Conservation (phyloP, 257 asterid genomes). For the Solanum dulcamara region DNA sequence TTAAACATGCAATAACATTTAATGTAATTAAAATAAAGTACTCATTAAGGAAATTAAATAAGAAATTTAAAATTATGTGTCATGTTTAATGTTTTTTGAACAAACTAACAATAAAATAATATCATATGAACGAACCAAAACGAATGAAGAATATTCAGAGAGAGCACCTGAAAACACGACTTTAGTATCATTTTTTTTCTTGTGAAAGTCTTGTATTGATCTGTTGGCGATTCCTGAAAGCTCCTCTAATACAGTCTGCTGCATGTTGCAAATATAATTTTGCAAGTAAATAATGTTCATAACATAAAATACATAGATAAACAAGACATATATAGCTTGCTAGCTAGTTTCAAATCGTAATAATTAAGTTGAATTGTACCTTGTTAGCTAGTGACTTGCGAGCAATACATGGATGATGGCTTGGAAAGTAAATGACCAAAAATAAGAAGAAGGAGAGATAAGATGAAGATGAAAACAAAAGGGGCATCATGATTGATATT, state of each 20-base stretch:
- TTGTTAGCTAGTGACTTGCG: not conserved
- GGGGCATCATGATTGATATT: not conserved
- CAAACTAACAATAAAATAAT: too few species aligned
- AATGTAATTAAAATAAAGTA: too few species aligned
- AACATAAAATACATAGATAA: not conserved
- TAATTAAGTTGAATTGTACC: not conserved
- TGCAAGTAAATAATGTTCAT: not conserved
- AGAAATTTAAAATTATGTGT: too few species aligned
- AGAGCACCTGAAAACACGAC: not conserved
- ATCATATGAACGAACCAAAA: not conserved
- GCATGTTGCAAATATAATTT: not conserved
- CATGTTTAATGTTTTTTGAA: too few species aligned
- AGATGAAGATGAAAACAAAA: not conserved
- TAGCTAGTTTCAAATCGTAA: not conserved
- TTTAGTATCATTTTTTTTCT: not conserved
- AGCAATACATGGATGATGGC: not conserved
- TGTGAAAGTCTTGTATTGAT: not conserved
- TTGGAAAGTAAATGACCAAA: not conserved
- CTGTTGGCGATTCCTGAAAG: not conserved
- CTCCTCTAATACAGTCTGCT: not conserved
- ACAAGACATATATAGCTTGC: not conserved
- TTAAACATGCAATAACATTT: too few species aligned
- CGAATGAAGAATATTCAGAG: not conserved
- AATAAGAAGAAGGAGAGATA: not conserved
- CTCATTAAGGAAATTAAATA: too few species aligned